phyloP scores from a whole-genome alignment of 2,329 filamentous ascomycete genomes.

The Macroventuria anomochaeta region DNA sequence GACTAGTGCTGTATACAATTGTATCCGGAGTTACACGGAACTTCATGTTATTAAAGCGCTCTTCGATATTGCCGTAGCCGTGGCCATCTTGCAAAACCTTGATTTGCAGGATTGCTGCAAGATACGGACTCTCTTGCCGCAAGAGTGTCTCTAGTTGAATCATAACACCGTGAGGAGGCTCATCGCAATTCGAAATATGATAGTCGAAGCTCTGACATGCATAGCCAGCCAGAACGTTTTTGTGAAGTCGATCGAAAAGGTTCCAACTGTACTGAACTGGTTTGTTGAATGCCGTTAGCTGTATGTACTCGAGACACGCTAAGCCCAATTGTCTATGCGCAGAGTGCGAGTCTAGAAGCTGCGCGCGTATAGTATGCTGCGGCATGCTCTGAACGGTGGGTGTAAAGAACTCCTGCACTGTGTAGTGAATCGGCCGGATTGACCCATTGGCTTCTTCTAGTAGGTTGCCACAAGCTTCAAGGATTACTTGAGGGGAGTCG shows the following conservation, averaged over 20 bases:
- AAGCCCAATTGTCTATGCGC: constrained; percentile 15
- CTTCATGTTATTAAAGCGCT: constrained; percentile 12
- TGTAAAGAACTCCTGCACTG: constrained; percentile 31
- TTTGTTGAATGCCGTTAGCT: constrained; percentile 1
- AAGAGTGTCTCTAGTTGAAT: constrained; percentile 16
- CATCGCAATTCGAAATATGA: constrained; percentile 15
- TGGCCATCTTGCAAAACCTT: constrained; percentile 1
- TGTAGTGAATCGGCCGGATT: constrained; percentile 31
- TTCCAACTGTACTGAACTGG: neutral
- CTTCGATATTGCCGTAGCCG: neutral
- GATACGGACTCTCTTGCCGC: constrained; percentile 6
- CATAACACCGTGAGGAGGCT: neutral
- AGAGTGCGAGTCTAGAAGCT: constrained; percentile 12
- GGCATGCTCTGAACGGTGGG: neutral
- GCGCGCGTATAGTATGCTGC: constrained; percentile 4
- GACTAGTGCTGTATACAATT: constrained; percentile 21
- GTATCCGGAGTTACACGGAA: constrained; percentile 22
- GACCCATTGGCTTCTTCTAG: constrained; percentile 16
- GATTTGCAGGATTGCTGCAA: constrained; percentile 26
- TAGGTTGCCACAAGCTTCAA: constrained; percentile 29
- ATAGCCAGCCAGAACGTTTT: constrained; percentile 10
- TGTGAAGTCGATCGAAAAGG: neutral
- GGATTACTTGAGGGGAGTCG: constrained; percentile 20
- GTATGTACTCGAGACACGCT: constrained; percentile 22
- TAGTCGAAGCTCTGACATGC: constrained; percentile 21